These are phyloP conservation scores for Pisolithus tinctorius DNA, from an alignment of 768 basidiomycete genomes.

Conservation along the genomic window DNA sequence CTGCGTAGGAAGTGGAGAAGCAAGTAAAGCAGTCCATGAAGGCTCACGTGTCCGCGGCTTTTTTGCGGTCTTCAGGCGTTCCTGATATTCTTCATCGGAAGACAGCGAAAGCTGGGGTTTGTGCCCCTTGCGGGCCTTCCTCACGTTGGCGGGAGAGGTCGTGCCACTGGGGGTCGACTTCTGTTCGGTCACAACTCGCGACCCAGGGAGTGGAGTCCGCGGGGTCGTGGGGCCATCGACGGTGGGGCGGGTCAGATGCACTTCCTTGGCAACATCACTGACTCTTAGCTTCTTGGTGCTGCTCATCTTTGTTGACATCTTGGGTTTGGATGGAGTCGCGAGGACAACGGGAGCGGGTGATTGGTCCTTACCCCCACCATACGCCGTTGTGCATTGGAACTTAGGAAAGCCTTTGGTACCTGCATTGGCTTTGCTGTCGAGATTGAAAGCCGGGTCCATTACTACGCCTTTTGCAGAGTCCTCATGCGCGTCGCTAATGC, in stretches of 20 bases:
- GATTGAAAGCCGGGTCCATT: background rate
- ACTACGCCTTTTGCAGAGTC: background rate
- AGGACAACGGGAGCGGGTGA: background rate
- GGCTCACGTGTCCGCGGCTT: constrained; percentile 41
- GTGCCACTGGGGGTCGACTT: constrained; percentile 15
- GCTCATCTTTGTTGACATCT: background rate
- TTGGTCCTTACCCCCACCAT: background rate
- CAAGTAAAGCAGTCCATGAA: constrained; percentile 25
- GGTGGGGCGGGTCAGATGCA: constrained; percentile 1
- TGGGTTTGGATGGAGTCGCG: background rate
- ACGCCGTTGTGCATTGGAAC: background rate
- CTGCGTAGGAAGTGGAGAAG: constrained; percentile 14
- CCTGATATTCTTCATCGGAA: constrained; percentile 73
- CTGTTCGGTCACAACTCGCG: constrained; percentile 3
- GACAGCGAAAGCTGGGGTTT: constrained; percentile 44
- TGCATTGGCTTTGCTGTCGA: background rate
- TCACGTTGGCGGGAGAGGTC: constrained; percentile 4
- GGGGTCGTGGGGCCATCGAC: constrained; percentile 7
- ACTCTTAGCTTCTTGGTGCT: background rate
- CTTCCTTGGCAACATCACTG: background rate
- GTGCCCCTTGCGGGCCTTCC: constrained; percentile 29
- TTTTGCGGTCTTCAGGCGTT: constrained; percentile 53
- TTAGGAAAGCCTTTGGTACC: background rate
- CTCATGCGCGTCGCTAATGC: background rate
- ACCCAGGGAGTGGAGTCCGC: constrained; percentile 20